Evolutionary conservation across 2,329 filamentous ascomycete species (phyloP), one percentile per base, ranked within the genome.

Genomic region (Sordariomycetes sp.): DNA sequence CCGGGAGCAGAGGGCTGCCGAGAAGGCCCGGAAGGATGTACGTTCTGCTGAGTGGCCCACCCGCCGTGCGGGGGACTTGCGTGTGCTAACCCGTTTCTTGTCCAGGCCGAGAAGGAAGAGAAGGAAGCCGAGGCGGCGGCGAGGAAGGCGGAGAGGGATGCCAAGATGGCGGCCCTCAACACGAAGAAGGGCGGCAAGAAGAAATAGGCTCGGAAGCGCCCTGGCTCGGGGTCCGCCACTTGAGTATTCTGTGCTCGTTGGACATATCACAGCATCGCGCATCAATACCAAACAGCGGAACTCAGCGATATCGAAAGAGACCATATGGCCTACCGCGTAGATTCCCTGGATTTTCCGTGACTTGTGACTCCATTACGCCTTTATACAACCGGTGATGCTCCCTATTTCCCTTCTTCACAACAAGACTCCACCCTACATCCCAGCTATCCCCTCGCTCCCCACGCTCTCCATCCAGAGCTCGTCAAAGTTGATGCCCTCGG

Each of bases 1-100:
- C 64, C 84, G 86, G 54, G 90, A 96, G 79, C 88, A 90, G 76
- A 83, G 94, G 62, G 92, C 89, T 67, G 86, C 87, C 22, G 93
- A 96, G 67, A 84, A 89, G 57, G 88, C 86, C 34, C 79, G 90
- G 66, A 92, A 93, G 79, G 83, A 89, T 76, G 93, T 83, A 82
- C 53, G 79, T 58, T 48, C 60, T 52, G 61, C 58, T 10, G 43
- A 50, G 62, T 65, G 59, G n/a, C 7, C 43, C 50, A 16, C 37
- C 43, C 50, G 20, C 40, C 35, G 5, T 20, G 12, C 43, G 35
- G 24, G 5, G 56, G 4, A 34, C 56, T 22, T 52, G 54, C 25
- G 5, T 28, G 25, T 32, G 40, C 46, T 35, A 43, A 54, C 40
- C 16, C 3, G 34, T 53, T 22, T 4, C 20, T 57, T 1, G 53